Evolutionary conservation across 2,329 filamentous ascomycete species (phyloP).

Genomic region (Aspergillus thermomutatus): DNA sequence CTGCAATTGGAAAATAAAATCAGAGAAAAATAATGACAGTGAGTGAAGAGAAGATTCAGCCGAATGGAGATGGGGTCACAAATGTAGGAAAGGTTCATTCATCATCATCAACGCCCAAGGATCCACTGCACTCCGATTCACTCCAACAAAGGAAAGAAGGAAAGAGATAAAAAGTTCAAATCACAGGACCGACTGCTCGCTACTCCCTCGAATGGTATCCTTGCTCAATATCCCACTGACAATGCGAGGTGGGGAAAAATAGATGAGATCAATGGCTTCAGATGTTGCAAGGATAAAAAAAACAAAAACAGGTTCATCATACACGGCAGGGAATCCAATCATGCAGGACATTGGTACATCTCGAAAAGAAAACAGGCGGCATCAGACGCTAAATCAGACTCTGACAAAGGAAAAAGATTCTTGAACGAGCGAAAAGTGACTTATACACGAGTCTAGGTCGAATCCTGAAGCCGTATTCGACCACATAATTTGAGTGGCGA

Average conservation of each 20-base stretch:
- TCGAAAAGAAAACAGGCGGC: background rate
- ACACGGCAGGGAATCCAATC: conserved; percentile 1
- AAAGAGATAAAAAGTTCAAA: conserved; percentile 3
- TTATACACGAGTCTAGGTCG: conserved; percentile 4
- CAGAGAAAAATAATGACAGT: conserved; percentile 7
- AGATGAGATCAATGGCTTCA: background rate
- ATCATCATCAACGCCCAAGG: conserved; percentile 12
- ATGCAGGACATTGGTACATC: conserved; percentile 1
- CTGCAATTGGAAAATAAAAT: conserved; percentile 7
- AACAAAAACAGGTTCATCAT: background rate
- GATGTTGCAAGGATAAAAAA: background rate
- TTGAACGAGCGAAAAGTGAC: conserved; percentile 1
- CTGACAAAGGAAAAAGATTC: conserved; percentile 4
- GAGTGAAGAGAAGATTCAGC: conserved; percentile 11
- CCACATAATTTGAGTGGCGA: background rate
- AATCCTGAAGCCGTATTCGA: conserved; percentile 1
- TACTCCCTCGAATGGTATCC: background rate
- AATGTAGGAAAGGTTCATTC: conserved; percentile 10
- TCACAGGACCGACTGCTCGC: background rate
- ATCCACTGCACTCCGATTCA: conserved; percentile 6
- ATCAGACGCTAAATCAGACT: conserved; percentile 5
- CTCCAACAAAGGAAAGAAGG: conserved; percentile 12
- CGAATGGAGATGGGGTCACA: conserved; percentile 8
- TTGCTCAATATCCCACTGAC: background rate
- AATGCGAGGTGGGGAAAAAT: background rate